Base-by-base conservation (phyloP, 371 early-diverging fungal species). In the Circinella umbellata region DNA sequence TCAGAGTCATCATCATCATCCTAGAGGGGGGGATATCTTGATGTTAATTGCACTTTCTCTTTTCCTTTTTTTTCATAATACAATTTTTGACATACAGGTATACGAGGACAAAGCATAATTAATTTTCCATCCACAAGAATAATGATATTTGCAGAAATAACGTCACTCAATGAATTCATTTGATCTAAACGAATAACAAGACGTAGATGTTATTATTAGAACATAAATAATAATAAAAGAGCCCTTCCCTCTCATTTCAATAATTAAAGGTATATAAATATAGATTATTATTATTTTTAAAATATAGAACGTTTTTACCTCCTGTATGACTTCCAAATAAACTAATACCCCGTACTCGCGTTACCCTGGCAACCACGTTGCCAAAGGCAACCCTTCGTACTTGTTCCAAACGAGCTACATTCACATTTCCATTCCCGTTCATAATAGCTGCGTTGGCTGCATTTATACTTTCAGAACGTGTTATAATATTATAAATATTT, bases 371-470 rank as follows among this genome's bases (percentile, higher is more conserved):
- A 6, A 93, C 86, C 61, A 94, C 87, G 5, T 87, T 90, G 55
- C 83, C 84, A n/a, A 94, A 72, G 1, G 90, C 84, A 10, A 92
- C 89, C 63, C 90, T 88, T 74, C 88, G 88, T 9, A 89, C 77
- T 4, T 91, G 60, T 36, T 87, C 87, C 14, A 90, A 60, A 49
- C 80, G 72, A 35, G 82, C 74, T 14, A 65, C 65, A 17, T 36
- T 64, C 15, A 46, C 62, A n/a, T 62, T 57, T 46, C 66, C 69
- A 17, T 69, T 72, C 11, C 63, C 67, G 35, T 64, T 72, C 55
- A 53, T 53, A 17, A 54, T 49, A 10, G 64, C 59, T 20, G 69
- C 65, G 15, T 60, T 61, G 1, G 51, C 49, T 27, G 70, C 60
- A 48, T 65, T 61, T 5, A 55, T 20, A 18, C 57, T 61, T 8